Evolutionary conservation across 225 moss, liverwort and hornwort genomes (phyloP).

Genomic region (Marchantia paleacea): DNA sequence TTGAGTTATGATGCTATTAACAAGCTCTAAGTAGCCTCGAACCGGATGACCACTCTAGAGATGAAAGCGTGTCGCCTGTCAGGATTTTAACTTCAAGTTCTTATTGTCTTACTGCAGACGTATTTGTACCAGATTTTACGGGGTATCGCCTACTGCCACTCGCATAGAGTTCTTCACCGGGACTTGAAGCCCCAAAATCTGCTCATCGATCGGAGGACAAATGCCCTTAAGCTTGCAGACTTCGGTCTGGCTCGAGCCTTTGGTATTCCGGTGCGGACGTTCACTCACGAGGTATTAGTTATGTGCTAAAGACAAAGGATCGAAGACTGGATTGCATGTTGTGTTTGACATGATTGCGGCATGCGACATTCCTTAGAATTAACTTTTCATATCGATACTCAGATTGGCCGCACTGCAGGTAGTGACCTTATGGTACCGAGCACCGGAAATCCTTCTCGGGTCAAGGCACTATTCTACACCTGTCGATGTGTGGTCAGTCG

Average conservation of each 20-base stretch:
- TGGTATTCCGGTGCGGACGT: conserved; percentile 96
- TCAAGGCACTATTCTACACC: conserved; percentile 92
- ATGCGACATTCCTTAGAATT: not conserved
- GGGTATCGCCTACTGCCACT: conserved; percentile 94
- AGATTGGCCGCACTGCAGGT: conserved; percentile 43
- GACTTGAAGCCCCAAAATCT: conserved; percentile 95
- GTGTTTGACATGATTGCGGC: not conserved
- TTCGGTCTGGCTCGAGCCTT: conserved; percentile 96
- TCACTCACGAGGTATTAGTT: conserved; percentile 84
- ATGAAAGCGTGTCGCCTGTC: not conserved
- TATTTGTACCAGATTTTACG: conserved; percentile 92
- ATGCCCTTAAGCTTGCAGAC: conserved; percentile 95
- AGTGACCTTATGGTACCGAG: conserved; percentile 92
- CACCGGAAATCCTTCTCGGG: conserved; percentile 88
- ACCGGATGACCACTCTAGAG: not conserved
- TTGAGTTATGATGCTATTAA: not conserved
- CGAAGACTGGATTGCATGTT: not conserved
- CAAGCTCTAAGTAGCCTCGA: not conserved
- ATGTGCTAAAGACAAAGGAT: too few relatives aligned
- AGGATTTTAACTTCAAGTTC: not conserved
- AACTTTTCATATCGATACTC: not conserved
- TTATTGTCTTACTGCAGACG: conserved; percentile 47
- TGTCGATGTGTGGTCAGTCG: conserved; percentile 94
- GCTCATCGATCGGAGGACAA: conserved; percentile 88
- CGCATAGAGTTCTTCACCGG: conserved; percentile 93